phyloP scores from a whole-genome alignment of 1,284 basidiomycete genomes.

The Trichosporon sp. region DNA sequence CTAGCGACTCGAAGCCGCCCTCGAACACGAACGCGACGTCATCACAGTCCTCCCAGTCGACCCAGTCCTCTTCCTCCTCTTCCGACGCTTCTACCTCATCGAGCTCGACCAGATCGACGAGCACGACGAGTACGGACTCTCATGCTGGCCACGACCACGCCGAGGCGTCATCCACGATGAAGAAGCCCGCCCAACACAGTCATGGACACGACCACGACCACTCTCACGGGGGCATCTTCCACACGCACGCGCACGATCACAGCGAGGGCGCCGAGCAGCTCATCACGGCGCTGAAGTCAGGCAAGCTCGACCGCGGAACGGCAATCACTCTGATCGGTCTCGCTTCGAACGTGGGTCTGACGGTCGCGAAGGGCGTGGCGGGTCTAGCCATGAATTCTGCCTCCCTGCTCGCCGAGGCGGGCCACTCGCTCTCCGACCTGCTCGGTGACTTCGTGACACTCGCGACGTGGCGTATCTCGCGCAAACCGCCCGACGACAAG shows the following conservation, averaged over 20 bases:
- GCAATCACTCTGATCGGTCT: conserved; percentile 80
- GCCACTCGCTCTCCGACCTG: conserved; percentile 83
- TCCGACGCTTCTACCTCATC: not conserved
- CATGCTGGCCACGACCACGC: not conserved
- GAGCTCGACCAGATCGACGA: not conserved
- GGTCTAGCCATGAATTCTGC: conserved; percentile 85
- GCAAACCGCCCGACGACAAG: conserved; percentile 70
- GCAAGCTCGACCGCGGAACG: conserved; percentile 77
- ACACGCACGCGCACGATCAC: conserved; percentile 62
- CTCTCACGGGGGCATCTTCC: conserved; percentile 59
- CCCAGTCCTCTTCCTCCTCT: not conserved
- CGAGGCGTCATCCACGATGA: conserved; percentile 1
- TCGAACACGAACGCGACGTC: not conserved
- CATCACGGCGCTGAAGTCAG: conserved; percentile 65
- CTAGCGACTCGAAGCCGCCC: conserved; percentile 8
- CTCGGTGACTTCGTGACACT: conserved; percentile 81
- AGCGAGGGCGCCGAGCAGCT: conserved; percentile 71
- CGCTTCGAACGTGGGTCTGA: conserved; percentile 80
- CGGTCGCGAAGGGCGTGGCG: conserved; percentile 78
- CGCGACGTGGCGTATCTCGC: conserved; percentile 85
- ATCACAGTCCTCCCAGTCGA: not conserved
- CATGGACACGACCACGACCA: conserved; percentile 63
- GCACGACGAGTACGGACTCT: not conserved
- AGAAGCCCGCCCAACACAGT: conserved; percentile 23
- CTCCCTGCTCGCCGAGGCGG: conserved; percentile 89